These are phyloP conservation scores for Fraxinus pennsylvanica DNA, from an alignment of 257 asterid species.

Conservation along the genomic window DNA sequence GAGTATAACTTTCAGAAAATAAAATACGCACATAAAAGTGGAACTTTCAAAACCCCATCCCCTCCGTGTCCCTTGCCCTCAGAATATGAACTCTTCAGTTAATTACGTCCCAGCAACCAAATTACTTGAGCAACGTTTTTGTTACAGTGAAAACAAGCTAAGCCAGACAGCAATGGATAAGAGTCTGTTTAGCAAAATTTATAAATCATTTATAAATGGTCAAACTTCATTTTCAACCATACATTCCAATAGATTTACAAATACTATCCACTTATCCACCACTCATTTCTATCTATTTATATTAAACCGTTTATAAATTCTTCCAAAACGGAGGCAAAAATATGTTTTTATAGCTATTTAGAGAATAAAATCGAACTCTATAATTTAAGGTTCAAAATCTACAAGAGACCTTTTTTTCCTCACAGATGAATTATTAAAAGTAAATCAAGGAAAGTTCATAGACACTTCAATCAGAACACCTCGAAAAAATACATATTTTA, in stretches of 20 bases:
- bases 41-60: not conserved
- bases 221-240: too few species aligned
- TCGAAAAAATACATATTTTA: not conserved
- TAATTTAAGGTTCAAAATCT: too few species aligned
- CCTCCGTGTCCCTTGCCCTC: not conserved
- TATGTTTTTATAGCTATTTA: not conserved
- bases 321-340: not conserved
- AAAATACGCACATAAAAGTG: too few species aligned
- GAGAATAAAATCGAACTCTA: not conserved
- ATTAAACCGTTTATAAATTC: too few species aligned
- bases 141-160: not conserved
- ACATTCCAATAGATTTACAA: too few species aligned
- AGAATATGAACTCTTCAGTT: not conserved
- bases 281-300: too few species aligned
- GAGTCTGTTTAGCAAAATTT: too few species aligned
- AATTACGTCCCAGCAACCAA: not conserved
- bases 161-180: not conserved
- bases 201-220: too few species aligned
- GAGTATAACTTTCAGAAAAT: not conserved
- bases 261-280: too few species aligned
- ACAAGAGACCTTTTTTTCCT: too few species aligned
- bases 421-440: not conserved
- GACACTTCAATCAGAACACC: not conserved
- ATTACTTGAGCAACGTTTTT: not conserved
- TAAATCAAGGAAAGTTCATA: not conserved